Base-by-base conservation (phyloP, 179 eudicot species). In the Camellia oleifera region DNA sequence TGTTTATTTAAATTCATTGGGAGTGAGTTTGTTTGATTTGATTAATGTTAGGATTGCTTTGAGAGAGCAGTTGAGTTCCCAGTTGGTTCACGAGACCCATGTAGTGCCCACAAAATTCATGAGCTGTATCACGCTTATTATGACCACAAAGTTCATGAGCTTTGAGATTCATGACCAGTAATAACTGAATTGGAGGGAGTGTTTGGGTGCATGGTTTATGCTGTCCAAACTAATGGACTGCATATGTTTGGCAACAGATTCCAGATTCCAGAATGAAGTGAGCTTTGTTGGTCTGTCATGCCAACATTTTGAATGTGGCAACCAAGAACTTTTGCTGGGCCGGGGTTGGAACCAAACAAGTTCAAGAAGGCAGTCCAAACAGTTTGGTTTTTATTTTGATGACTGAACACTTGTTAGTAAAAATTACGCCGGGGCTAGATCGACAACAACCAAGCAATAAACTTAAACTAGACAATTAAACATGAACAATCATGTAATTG, bases 61-160 rank as follows among this genome's bases (percentile, higher is more conserved):
- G 17, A 53, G 73, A 71, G 73, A 71, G 52, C 77, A 81, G 86
- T 80, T 81, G 86, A 83, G 68, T 64, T 69, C 89, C 88, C 82
- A 80, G 83, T 83, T 87, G 88, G 80, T 74, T 91, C 97, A 93
- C 97, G 93, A 83, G 97, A 82, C 79, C 68, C 63, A 63, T 78
- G 76, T 32, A 71, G 78, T 50, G 80, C 82, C 87, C 89, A 86
- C 87, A 84, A 23, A 82, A 74, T 79, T 70, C 83, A 72, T 83
- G 83, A 84, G 77, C 82, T 79, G 40, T 32, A 56, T 40, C 80
- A 46, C 13, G n/a, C 74, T 18, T 0, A 4, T 72, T 61, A 18
- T 48, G 82, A 82, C 88, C 84, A 81, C 91, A 84, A 9, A 74
- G 76, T 84, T 75, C 87, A 79, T 83, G 85, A 88, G 76, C 81